Base-by-base conservation (phyloP, 2,329 filamentous ascomycete genomes). In the Huntiella decipiens region DNA sequence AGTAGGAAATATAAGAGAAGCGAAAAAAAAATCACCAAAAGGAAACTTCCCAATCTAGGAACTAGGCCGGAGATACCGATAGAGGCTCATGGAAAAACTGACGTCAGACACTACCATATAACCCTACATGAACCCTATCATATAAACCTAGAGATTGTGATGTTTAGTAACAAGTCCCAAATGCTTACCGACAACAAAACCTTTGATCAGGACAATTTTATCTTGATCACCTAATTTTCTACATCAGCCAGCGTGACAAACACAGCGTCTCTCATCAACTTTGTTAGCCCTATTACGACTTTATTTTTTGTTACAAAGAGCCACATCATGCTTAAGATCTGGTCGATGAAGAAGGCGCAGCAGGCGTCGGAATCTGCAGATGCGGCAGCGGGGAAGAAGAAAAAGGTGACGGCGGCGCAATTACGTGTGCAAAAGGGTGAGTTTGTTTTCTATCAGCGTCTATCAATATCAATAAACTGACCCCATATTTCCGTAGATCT, bases 331-430 rank as follows among this genome's bases (percentile, higher is more conserved):
- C 73, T 95, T 71, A 96, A 96, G 70, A 95, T 96, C 70, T 96
- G 88, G 91, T 93, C 86, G 57, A 94, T 96, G 79, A 87, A 93
- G 68, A 91, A 95, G 66, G 83, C 95, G 70, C 85, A 95, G 70
- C 85, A 94, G 66, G 83, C 92, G 65, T 87, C 84, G 57, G 84
- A 87, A 54, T 84, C 87, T 57, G 85, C 83, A 49, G 79, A 81
- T 54, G 75, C 71, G 32, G 70, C 76, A 38, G 74, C 76, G 22
- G 74, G 77, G 46, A 94, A 86, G 69, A 96, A 95, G 74, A 96
- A 95, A 75, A 96, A 95, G 71, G 87, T 98, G 53, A 96, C 91
- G 16, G 85, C 91, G 13, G 91, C 91, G 46, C 87, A 96, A 65
- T 68, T 96, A 52, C 82, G 91, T 50, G 86, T 95, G 51, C 91